These are phyloP conservation scores for Botrytis medusae DNA, from an alignment of 2,329 filamentous ascomycete genomes.

Conservation along the genomic window DNA sequence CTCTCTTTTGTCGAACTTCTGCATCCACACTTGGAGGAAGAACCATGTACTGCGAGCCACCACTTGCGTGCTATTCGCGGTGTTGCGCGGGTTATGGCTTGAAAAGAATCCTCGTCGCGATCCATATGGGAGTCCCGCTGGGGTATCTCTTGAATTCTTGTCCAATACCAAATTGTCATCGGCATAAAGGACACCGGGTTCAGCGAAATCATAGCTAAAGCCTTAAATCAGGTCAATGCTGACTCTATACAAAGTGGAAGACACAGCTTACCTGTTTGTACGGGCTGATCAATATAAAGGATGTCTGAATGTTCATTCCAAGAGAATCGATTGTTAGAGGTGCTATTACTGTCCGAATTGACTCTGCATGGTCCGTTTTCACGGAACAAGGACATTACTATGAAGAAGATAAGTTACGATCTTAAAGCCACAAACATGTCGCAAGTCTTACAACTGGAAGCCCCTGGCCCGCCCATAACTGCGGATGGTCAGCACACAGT, in stretches of 20 bases:
- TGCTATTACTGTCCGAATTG: conserved; percentile 44
- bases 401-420: not conserved
- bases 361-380: conserved; percentile 51
- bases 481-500: not conserved
- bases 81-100: not conserved
- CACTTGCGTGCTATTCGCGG: conserved; percentile 2
- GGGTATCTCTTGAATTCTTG: not conserved
- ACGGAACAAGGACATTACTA: conserved; percentile 55
- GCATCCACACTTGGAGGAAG: conserved; percentile 6
- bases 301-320: conserved; percentile 60
- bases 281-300: conserved; percentile 50
- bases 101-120: not conserved
- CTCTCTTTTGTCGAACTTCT: not conserved
- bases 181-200: not conserved
- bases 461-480: conserved; percentile 62
- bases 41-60: not conserved
- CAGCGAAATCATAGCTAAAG: not conserved
- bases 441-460: conserved; percentile 27
- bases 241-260: not conserved
- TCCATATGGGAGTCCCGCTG: not conserved
- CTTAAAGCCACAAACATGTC: not conserved
- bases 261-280: conserved; percentile 17
- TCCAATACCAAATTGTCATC: not conserved
- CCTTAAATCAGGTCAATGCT: not conserved
- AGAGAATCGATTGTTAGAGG: conserved; percentile 54